Base-by-base conservation (phyloP, 257 asterid species). In the Nemophila menziesii region DNA sequence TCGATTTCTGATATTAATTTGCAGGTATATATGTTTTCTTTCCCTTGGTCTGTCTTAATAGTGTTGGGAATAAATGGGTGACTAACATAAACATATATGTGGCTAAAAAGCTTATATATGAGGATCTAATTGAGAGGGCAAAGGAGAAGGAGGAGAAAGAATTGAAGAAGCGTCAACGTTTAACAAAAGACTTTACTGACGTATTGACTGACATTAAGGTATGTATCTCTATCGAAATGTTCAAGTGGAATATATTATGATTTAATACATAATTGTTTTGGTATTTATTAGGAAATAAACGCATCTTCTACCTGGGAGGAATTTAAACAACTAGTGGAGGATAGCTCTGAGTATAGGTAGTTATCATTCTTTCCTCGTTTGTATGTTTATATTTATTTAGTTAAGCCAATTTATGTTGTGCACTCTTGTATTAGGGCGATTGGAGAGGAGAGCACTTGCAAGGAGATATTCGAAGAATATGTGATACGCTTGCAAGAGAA, bases 111-210 rank as follows among this genome's bases (percentile, higher is more conserved):
- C 93, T 84, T 57, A 67, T 85, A 27, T 90, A 64, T 20, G 85
- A 80, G 67, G 94, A 90, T 70, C 72, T 90, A 45, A 65, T 85
- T 37, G 96, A 79, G 60, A 81, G 94, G 62, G 94, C 98, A 48
- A 90, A 72, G 71, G 98, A 90, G 55, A 90, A 81, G 62, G 96
- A 90, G 66, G 98, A 90, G 70, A 90, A 81, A 69, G 96, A 90
- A 74, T 74, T 68, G 50, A 90, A 78, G 69, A 90, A 81, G 74
- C 90, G 77, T 21, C 87, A 77, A 66, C 93, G 93, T 46, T 74
- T 80, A 56, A 85, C 79, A 29, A 85, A 79, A 55, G 96, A 85
- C 51, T 90, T 90, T 54, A 76, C 69, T 13, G 93, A 90, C 46
- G 71, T 66, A 65, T 67, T 90, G 64, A 71, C 77, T 75, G 56